phyloP scores from a whole-genome alignment of 202 grass and related monocot species.

The Carex sylvatica region DNA sequence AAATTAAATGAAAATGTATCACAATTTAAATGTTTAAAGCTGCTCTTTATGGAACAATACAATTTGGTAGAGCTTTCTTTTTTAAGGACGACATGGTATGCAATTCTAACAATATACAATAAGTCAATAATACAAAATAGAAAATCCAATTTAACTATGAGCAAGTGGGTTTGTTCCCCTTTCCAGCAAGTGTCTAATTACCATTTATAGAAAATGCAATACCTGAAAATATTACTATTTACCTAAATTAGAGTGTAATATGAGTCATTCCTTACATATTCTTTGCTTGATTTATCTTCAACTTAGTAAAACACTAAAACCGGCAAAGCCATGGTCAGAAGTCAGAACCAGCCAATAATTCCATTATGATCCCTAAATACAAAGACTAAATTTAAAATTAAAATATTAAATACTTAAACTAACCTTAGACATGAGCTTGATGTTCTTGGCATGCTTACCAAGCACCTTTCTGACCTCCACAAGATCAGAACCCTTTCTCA shows the following conservation, averaged over 20 bases:
- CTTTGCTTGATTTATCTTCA: background rate
- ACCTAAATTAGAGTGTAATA: background rate
- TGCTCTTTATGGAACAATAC: background rate
- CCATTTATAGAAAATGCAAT: background rate
- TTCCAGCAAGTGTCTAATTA: background rate
- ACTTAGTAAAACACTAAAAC: background rate
- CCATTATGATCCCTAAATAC: background rate
- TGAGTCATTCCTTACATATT: background rate
- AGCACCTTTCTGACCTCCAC: slow-evolving; percentile 61
- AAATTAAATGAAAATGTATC: background rate
- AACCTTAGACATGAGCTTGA: slow-evolving; percentile 87
- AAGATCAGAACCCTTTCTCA: slow-evolving; percentile 83
- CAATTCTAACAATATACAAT: background rate
- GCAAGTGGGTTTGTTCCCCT: background rate
- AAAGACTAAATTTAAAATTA: background rate
- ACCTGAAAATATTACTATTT: background rate
- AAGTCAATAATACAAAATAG: background rate
- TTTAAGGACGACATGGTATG: background rate
- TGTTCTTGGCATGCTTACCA: slow-evolving; percentile 63
- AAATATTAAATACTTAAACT: background rate
- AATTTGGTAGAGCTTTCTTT: background rate
- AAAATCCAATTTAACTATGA: background rate
- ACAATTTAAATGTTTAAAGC: background rate
- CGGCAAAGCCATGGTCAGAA: background rate
- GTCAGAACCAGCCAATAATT: background rate